Percentiles rank a stretch among this genome's conserved stretches.
Evolutionary conservation across 106 monocot species (phyloP).

Genomic region (Xerophyta viscosa): DNA sequence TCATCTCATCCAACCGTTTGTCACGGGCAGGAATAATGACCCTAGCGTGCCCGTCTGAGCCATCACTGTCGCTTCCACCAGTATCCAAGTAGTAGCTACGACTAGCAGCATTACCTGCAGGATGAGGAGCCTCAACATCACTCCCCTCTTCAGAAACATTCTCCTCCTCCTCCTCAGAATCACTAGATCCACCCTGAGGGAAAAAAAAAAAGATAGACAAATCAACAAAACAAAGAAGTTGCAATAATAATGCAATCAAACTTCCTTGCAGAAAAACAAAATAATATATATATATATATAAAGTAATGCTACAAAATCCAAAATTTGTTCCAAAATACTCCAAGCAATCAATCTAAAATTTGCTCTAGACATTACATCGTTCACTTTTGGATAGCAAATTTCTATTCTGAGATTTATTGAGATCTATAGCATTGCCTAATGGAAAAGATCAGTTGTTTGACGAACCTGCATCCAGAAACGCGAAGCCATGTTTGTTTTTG

Average conservation of each 20-base stretch:
- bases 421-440: too few species aligned
- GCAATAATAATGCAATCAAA: background rate
- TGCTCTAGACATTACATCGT: too few species aligned
- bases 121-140: conserved; percentile 18
- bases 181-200: conserved; percentile 39
- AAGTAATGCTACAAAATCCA: too few species aligned
- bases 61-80: conserved; percentile 57
- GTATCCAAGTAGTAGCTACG: conserved; percentile 26
- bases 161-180: conserved; percentile 46
- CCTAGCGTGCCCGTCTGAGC: conserved; percentile 46
- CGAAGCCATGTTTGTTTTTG: conserved; percentile 15
- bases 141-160: conserved; percentile 21
- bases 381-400: too few species aligned
- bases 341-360: too few species aligned
- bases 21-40: conserved; percentile 68
- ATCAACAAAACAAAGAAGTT: background rate
- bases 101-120: conserved; percentile 3
- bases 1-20: conserved; percentile 78
- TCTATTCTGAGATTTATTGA: too few species aligned
- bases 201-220: background rate
- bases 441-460: background rate
- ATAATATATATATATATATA: too few species aligned
- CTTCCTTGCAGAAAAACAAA: background rate
- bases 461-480: conserved; percentile 42
- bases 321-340: too few species aligned